Evolutionary conservation across 768 basidiomycete species (phyloP), one percentile per base, ranked within the genome.

Genomic region (Termitomyces bulborhizus): DNA sequence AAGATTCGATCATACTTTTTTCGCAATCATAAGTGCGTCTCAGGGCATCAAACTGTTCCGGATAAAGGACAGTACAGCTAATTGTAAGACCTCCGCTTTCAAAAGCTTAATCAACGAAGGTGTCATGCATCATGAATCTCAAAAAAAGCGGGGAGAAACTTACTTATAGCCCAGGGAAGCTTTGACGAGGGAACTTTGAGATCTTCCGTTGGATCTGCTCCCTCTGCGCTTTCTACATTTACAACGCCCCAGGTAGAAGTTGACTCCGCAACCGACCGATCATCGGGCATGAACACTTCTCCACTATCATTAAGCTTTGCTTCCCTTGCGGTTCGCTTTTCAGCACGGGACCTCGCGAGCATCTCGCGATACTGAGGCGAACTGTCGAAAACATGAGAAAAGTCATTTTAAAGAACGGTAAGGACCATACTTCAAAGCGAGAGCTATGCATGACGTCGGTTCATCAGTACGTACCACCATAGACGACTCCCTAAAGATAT

Each of bases 401-500:
- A 45, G 46, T 42, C 12, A 45, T 54, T 21, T n/a, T 18, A 6
- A 11, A 27, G 31, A 12, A 52, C 46, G n/a, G 27, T 8, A 21
- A 51, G 18, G 42, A 21, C 70, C 83, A 63, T 63, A 93, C 92
- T 88, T 91, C 47, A 99, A 72, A 5, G 93, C 92, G 54, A 98
- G 84, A 6, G 97, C 95, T 60, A 98, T 94, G 64, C 98, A 97
- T 16, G 96, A 98, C 0, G 95, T 97, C 2, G 96, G 97, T 65
- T 99, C 97, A 67, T 98, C 94, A 18, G 93, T 93, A 18, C 96
- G 82, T 18, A 99, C 88, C 49, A 98, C 86, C 83, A 98, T 95
- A 2, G 88, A 86, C 15, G 92, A 93, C 65, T 96, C 95, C 37
- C 91, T 80, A 72, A 97, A 98, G 46, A 98, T 87, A 65, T 98